Evolutionary conservation across 2,329 filamentous ascomycete species (phyloP).

Genomic region (Fusarium pseudocircinatum): DNA sequence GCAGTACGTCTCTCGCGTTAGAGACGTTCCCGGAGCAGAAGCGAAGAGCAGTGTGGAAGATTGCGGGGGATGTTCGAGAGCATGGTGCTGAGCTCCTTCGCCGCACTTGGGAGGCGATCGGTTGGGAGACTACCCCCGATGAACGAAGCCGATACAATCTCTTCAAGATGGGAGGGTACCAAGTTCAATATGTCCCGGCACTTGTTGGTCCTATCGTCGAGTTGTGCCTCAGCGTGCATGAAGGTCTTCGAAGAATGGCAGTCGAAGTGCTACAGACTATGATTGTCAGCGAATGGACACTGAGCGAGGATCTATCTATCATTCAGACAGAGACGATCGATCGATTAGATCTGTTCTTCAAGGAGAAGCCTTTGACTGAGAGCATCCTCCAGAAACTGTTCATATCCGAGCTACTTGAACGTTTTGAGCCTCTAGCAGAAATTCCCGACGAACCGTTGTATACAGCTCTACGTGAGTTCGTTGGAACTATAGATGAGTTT

Average conservation of each 20-base stretch:
- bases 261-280: conserved; percentile 96
- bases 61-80: conserved; percentile 94
- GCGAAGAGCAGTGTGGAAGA: conserved; percentile 96
- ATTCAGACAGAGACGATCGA: conserved; percentile 98
- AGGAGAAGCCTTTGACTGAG: conserved; percentile 86
- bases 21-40: conserved; percentile 99
- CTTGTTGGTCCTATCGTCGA: conserved; percentile 92
- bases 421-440: conserved; percentile 77
- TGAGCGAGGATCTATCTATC: conserved; percentile 90
- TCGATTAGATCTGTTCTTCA: conserved; percentile 89
- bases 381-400: conserved; percentile 93
- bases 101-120: conserved; percentile 92
- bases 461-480: conserved; percentile 78
- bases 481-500: conserved; percentile 88
- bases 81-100: conserved; percentile 87
- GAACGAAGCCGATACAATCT: conserved; percentile 82
- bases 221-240: conserved; percentile 93
- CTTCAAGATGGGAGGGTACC: conserved; percentile 90
- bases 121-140: conserved; percentile 89
- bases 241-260: conserved; percentile 87
- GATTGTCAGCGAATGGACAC: conserved; percentile 97
- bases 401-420: conserved; percentile 81
- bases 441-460: conserved; percentile 78
- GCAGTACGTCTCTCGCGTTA: conserved; percentile 86
- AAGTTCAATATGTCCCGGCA: conserved; percentile 96